Conservation (phyloP, 2,329 filamentous ascomycete genomes). For the Xylariaceae sp. region DNA sequence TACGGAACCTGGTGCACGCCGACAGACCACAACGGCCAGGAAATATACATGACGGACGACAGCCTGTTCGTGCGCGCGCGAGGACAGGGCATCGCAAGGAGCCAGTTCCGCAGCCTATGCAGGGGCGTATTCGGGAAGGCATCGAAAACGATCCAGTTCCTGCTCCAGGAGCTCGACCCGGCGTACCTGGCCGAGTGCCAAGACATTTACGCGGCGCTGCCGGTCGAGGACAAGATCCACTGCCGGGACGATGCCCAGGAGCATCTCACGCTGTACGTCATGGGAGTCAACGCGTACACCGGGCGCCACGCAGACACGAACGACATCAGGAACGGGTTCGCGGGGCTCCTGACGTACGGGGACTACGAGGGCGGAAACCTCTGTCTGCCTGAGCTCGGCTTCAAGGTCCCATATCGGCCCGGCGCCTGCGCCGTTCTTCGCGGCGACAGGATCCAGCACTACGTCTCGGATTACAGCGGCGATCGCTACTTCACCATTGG, state of each 20-base stretch:
- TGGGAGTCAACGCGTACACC: conserved; percentile 18
- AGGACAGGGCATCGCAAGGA: not conserved
- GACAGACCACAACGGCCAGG: conserved; percentile 7
- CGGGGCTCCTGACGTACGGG: conserved; percentile 12
- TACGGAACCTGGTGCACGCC: conserved; percentile 21
- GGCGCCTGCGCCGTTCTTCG: conserved; percentile 22
- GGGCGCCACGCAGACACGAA: conserved; percentile 14
- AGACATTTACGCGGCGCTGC: conserved; percentile 2
- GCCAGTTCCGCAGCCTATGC: conserved; percentile 4
- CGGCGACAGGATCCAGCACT: conserved; percentile 16
- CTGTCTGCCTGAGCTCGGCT: conserved; percentile 19
- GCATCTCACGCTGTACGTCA: conserved; percentile 16
- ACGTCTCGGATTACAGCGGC: conserved; percentile 16
- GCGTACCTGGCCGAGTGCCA: conserved; percentile 1
- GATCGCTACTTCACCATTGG: conserved; percentile 24
- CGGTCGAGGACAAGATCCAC: not conserved
- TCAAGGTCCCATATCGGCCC: conserved; percentile 18
- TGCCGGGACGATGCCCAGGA: conserved; percentile 1
- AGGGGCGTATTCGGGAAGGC: conserved; percentile 8
- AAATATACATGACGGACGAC: conserved; percentile 1
- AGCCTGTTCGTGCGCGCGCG: not conserved
- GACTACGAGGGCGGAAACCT: conserved; percentile 16
- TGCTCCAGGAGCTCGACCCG: conserved; percentile 12
- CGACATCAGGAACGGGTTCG: conserved; percentile 12
- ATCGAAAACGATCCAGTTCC: conserved; percentile 7